Conservation (phyloP, 1,284 basidiomycete genomes). For the Blastosporella zonata region DNA sequence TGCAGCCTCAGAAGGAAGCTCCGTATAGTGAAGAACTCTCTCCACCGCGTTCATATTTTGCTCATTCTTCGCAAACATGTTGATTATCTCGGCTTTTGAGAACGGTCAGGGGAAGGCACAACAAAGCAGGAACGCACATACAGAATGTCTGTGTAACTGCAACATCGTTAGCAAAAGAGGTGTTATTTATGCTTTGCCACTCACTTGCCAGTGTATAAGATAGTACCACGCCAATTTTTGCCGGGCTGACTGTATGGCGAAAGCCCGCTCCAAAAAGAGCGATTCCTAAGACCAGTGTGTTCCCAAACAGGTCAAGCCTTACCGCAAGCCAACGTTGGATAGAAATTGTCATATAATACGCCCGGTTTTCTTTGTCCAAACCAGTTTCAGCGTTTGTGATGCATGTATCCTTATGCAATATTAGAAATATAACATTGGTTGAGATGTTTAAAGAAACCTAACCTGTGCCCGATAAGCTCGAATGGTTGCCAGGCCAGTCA, state of each 20-base stretch:
- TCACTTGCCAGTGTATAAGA: slow-evolving; percentile 61
- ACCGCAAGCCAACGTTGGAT: slow-evolving; percentile 63
- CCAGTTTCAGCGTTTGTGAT: slow-evolving; percentile 50
- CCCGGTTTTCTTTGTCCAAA: slow-evolving; percentile 74
- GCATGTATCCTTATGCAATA: slow-evolving; percentile 37
- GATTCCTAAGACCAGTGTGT: slow-evolving; percentile 71
- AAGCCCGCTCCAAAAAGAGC: slow-evolving; percentile 64
- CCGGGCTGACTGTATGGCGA: slow-evolving; percentile 41
- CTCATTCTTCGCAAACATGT: slow-evolving; percentile 57
- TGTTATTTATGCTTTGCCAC: slow-evolving; percentile 22
- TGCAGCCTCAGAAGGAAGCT: slow-evolving; percentile 49
- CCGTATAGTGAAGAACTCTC: slow-evolving; percentile 57
- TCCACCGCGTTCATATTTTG: slow-evolving; percentile 77
- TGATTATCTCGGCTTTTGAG: slow-evolving; percentile 49
- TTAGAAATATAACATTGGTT: not conserved
- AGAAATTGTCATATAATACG: slow-evolving; percentile 75
- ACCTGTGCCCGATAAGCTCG: slow-evolving; percentile 44
- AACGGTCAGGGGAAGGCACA: slow-evolving; percentile 4
- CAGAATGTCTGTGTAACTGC: slow-evolving; percentile 56
- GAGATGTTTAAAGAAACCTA: slow-evolving; percentile 5
- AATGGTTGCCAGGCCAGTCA: slow-evolving; percentile 45
- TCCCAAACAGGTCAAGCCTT: slow-evolving; percentile 67
- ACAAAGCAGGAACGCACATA: slow-evolving; percentile 29
- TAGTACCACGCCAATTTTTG: slow-evolving; percentile 57
- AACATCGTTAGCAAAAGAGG: not conserved